Evolutionary conservation across 2,329 filamentous ascomycete genomes (phyloP).

Genomic region (Fusarium xylarioides): DNA sequence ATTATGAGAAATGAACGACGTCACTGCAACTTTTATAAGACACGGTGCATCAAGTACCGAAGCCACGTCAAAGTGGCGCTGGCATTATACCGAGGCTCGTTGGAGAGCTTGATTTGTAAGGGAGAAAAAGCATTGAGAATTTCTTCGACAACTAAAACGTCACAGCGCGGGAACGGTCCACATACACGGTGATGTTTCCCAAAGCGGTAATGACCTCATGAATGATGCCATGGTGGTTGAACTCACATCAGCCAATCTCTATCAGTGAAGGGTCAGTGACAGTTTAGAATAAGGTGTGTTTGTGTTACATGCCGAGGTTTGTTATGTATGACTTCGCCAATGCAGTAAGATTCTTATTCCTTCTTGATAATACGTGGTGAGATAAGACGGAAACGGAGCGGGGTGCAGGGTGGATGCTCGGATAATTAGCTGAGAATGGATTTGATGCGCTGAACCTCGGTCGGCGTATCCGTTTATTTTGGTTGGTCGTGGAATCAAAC

Average conservation of each 20-base stretch:
- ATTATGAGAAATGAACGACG: conserved; percentile 6
- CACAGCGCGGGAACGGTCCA: conserved; percentile 20
- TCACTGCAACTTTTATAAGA: conserved; percentile 20
- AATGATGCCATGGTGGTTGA: background rate
- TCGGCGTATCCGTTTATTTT: conserved; percentile 19
- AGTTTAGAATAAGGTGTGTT: too few species aligned
- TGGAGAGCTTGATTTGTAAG: conserved; percentile 24
- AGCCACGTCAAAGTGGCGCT: conserved; percentile 18
- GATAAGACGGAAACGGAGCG: background rate
- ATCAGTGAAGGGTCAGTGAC: background rate
- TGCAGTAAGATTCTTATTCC: background rate
- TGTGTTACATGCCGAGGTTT: background rate
- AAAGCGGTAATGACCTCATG: conserved; percentile 27
- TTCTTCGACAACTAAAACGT: conserved; percentile 19
- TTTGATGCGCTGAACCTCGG: conserved; percentile 2
- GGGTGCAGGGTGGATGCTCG: background rate
- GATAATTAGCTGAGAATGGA: background rate
- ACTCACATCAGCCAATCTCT: background rate
- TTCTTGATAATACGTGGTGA: background rate
- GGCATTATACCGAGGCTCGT: conserved; percentile 11
- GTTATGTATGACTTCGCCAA: accelerated
- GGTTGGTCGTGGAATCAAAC: background rate
- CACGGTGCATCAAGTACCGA: background rate
- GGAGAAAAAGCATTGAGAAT: conserved; percentile 2
- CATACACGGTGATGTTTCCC: conserved; percentile 27